These are phyloP conservation scores for Penstemon barbatus DNA, from an alignment of 257 asterid genomes.

Conservation along the genomic window DNA sequence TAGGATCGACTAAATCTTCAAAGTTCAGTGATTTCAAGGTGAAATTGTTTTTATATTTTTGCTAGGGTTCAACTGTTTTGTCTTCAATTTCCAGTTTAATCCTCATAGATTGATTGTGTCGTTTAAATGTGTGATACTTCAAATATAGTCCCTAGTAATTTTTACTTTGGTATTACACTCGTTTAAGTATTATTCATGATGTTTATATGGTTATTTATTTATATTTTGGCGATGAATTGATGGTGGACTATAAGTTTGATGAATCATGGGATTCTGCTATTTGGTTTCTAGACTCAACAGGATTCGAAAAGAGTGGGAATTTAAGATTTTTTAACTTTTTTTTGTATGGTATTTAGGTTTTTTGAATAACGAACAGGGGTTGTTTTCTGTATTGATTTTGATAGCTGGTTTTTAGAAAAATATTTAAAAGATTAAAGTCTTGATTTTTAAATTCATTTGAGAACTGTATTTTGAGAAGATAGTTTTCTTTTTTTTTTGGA, in stretches of 20 bases:
- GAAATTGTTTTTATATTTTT: conserved; percentile 2
- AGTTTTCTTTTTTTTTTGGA: neutral
- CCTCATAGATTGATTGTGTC: neutral
- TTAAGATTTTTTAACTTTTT: neutral
- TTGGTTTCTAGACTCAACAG: neutral
- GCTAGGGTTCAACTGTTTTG: conserved; percentile 19
- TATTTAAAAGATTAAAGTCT: neutral
- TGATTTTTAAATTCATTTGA: neutral
- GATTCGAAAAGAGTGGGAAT: conserved; percentile 2
- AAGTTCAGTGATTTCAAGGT: too few relatives aligned
- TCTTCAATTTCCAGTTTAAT: neutral
- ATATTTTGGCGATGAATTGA: neutral
- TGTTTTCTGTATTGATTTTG: conserved; percentile 11
- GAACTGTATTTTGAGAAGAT: too few relatives aligned
- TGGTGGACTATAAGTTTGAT: neutral
- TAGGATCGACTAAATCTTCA: conserved; percentile 20
- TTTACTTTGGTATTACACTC: neutral
- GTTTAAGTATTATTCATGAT: neutral
- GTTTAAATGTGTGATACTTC: neutral
- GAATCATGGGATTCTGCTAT: conserved; percentile 8
- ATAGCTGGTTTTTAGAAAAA: neutral
- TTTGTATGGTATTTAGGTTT: neutral
- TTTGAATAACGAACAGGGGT: neutral
- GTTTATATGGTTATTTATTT: neutral
- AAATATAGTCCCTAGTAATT: neutral